Percentiles rank a stretch among this genome's conserved stretches.
phyloP scores from a whole-genome alignment of 148 eudicot species.

The Beta vulgaris region DNA sequence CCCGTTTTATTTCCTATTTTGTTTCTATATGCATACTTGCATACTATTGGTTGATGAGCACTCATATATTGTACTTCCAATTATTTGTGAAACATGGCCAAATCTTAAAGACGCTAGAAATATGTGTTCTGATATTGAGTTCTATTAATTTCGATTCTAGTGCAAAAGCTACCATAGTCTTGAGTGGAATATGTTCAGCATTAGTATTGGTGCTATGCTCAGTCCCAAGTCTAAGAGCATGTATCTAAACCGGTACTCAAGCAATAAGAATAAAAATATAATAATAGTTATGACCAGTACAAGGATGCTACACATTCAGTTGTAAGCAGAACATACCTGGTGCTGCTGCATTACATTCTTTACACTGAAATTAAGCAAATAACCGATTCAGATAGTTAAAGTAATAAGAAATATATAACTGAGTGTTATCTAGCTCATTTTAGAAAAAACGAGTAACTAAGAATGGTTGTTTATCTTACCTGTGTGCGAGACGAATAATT shows the following conservation, averaged over 20 bases:
- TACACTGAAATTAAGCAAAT: slow-evolving; percentile 51
- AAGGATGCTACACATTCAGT: not conserved
- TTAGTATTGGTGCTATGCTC: not conserved
- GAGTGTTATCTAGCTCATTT: not conserved
- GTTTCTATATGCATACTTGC: too few species aligned
- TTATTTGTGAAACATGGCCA: too few species aligned
- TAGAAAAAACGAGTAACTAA: not conserved
- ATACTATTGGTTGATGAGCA: too few species aligned
- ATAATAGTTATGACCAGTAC: not conserved
- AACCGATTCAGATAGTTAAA: slow-evolving; percentile 14
- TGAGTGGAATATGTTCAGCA: not conserved
- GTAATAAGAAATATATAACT: not conserved
- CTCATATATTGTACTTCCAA: too few species aligned
- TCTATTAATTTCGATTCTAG: too few species aligned
- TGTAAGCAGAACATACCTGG: slow-evolving; percentile 38
- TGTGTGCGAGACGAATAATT: slow-evolving; percentile 68
- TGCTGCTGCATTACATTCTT: slow-evolving; percentile 67
- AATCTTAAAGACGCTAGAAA: too few species aligned
- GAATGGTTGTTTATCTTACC: slow-evolving; percentile 44
- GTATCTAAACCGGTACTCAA: not conserved
- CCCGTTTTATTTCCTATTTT: too few species aligned
- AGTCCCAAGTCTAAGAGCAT: not conserved
- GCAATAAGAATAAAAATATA: not conserved
- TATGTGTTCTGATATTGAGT: too few species aligned
- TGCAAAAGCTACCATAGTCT: too few species aligned